A percentile compares a stretch with the other conserved stretches of the same genome.
Conservation (phyloP, 805 yeast genomes). For the Wickerhamiella qilinensis region DNA sequence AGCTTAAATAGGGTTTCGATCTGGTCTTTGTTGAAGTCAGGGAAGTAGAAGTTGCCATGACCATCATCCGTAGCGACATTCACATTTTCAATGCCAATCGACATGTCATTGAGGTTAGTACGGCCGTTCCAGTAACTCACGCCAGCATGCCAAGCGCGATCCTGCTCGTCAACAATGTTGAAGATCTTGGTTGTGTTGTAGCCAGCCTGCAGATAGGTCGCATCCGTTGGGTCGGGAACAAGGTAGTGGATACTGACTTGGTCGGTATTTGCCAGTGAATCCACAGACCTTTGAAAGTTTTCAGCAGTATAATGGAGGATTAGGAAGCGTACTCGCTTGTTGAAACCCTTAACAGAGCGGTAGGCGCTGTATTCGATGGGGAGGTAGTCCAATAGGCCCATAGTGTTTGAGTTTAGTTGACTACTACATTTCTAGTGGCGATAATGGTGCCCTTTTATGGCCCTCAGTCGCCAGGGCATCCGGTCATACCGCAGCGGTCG, state of each 20-base stretch:
- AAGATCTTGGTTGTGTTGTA: background rate
- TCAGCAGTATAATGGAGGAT: background rate
- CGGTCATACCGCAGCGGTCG: too few relatives aligned
- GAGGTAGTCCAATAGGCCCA: background rate
- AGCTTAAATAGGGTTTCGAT: background rate
- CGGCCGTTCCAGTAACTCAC: background rate
- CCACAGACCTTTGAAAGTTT: background rate
- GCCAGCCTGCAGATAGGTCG: background rate
- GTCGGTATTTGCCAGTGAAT: background rate
- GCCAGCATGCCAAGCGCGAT: background rate
- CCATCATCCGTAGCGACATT: background rate
- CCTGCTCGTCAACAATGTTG: background rate
- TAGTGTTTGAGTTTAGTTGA: too few relatives aligned
- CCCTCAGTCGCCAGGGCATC: too few relatives aligned
- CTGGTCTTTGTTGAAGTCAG: background rate
- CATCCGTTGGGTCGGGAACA: background rate
- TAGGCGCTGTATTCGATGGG: background rate
- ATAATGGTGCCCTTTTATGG: too few relatives aligned
- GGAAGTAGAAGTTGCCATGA: background rate
- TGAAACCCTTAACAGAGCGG: background rate
- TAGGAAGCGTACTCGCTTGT: background rate
- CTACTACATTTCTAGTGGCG: too few relatives aligned
- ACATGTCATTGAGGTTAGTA: background rate
- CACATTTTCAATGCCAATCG: background rate
- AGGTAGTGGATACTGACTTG: background rate